Percentiles rank a stretch among this genome's conserved stretches.
phyloP scores from a whole-genome alignment of 2,329 filamentous ascomycete species.

The Pseudocercospora vitis region DNA sequence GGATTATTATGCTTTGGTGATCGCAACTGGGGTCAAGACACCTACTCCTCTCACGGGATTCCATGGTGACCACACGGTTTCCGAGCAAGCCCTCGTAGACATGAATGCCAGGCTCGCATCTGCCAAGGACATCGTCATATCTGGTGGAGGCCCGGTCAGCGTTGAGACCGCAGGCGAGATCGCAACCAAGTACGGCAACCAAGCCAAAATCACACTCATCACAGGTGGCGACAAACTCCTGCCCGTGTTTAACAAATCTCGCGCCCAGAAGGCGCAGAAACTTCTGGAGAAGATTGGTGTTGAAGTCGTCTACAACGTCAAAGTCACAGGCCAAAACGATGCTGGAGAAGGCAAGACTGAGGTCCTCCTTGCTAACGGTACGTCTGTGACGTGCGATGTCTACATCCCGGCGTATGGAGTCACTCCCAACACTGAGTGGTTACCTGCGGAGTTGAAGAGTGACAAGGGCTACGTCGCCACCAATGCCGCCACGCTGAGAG shows the following conservation, averaged over 20 bases:
- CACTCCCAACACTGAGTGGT: constrained; percentile 53
- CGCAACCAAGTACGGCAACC: constrained; percentile 39
- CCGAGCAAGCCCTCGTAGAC: constrained; percentile 35
- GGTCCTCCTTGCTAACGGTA: constrained; percentile 49
- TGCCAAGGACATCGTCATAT: constrained; percentile 39
- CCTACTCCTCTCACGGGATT: constrained; percentile 47
- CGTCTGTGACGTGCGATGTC: constrained; percentile 50
- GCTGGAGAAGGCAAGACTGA: constrained; percentile 45
- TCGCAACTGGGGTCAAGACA: constrained; percentile 56
- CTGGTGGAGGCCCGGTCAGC: constrained; percentile 41
- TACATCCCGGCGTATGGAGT: constrained; percentile 56
- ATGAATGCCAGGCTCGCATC: constrained; percentile 38
- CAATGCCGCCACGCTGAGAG: constrained; percentile 48
- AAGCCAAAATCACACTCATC: constrained; percentile 49
- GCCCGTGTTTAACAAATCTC: constrained; percentile 42
- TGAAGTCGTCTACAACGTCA: constrained; percentile 33
- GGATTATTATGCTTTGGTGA: constrained; percentile 56
- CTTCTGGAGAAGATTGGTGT: constrained; percentile 52
- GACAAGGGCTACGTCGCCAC: constrained; percentile 51
- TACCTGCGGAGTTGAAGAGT: constrained; percentile 49
- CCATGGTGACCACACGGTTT: constrained; percentile 40
- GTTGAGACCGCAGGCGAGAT: constrained; percentile 44
- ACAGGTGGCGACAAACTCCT: constrained; percentile 45
- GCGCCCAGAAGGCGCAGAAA: constrained; percentile 46
- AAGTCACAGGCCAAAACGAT: constrained; percentile 28